A percentile compares a stretch with the other conserved stretches of the same genome.
phyloP scores from a whole-genome alignment of 768 basidiomycete genomes.

The Boletus huronensis region DNA sequence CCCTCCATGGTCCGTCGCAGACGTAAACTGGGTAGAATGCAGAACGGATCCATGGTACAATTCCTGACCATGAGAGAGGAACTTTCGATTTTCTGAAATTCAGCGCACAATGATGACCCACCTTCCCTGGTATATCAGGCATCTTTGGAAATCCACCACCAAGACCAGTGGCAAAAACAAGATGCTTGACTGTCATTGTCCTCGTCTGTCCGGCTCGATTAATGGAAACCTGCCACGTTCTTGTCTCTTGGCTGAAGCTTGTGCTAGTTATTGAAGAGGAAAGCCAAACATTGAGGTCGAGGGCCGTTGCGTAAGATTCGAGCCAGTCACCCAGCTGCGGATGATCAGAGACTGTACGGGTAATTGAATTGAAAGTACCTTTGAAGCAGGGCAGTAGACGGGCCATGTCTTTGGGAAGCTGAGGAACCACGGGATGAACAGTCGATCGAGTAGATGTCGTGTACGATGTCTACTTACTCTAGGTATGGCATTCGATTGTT shows the following conservation, averaged over 20 bases:
- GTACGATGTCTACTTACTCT: slow-evolving; percentile 34
- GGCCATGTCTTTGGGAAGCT: slow-evolving; percentile 58
- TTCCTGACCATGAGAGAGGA: slow-evolving; percentile 31
- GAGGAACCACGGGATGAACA: background rate
- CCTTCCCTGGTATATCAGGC: slow-evolving; percentile 45
- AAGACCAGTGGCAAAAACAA: slow-evolving; percentile 56
- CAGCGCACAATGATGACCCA: slow-evolving; percentile 4
- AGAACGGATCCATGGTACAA: slow-evolving; percentile 48
- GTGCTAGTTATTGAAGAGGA: slow-evolving; percentile 39
- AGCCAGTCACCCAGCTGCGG: slow-evolving; percentile 58
- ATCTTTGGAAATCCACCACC: slow-evolving; percentile 45
- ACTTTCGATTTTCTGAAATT: background rate
- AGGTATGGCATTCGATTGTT: slow-evolving; percentile 54
- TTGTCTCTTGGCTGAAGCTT: slow-evolving; percentile 32
- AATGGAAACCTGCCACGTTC: slow-evolving; percentile 43
- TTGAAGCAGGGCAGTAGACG: slow-evolving; percentile 45
- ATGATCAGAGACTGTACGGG: background rate
- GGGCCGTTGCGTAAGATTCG: slow-evolving; percentile 52
- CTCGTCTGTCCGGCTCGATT: slow-evolving; percentile 29
- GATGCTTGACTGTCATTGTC: slow-evolving; percentile 42
- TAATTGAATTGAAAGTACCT: slow-evolving; percentile 30
- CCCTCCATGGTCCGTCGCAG: slow-evolving; percentile 44
- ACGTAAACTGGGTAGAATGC: slow-evolving; percentile 52
- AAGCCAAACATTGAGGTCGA: slow-evolving; percentile 64
- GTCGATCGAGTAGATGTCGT: background rate